Conservation (phyloP, 2,329 filamentous ascomycete species). For the Gnomoniopsis smithogilvyi region DNA sequence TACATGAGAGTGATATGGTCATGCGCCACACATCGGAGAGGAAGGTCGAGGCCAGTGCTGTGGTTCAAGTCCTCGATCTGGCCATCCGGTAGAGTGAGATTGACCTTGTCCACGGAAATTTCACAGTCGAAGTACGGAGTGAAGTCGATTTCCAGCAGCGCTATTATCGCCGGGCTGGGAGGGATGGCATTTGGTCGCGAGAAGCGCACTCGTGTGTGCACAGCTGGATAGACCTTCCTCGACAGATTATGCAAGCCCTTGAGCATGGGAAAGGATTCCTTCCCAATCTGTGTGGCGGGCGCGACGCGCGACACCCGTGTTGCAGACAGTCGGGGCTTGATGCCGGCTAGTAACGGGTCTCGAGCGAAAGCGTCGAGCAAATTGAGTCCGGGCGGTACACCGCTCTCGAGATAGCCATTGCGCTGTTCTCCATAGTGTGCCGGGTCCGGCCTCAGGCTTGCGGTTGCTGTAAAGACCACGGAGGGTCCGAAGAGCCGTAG, state of each 20-base stretch:
- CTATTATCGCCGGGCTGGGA: slow-evolving; percentile 59
- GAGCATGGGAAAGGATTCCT: slow-evolving; percentile 61
- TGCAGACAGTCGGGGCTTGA: slow-evolving; percentile 67
- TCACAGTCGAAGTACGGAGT: slow-evolving; percentile 67
- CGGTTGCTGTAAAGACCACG: slow-evolving; percentile 61
- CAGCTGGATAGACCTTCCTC: slow-evolving; percentile 63
- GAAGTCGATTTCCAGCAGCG: slow-evolving; percentile 71
- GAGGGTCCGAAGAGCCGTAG: slow-evolving; percentile 65
- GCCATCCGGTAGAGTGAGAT: slow-evolving; percentile 55
- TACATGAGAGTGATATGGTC: slow-evolving; percentile 77
- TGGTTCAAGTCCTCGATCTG: slow-evolving; percentile 55
- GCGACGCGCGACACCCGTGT: slow-evolving; percentile 72
- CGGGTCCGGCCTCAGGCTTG: slow-evolving; percentile 54
- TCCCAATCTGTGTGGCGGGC: slow-evolving; percentile 57
- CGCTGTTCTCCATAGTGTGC: slow-evolving; percentile 38
- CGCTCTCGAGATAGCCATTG: slow-evolving; percentile 67
- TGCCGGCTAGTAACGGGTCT: slow-evolving; percentile 60
- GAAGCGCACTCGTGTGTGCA: slow-evolving; percentile 72
- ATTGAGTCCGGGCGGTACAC: slow-evolving; percentile 68
- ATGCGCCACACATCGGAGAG: slow-evolving; percentile 62
- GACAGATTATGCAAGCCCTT: slow-evolving; percentile 60
- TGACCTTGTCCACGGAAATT: slow-evolving; percentile 58
- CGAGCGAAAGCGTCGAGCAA: slow-evolving; percentile 70
- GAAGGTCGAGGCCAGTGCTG: slow-evolving; percentile 47
- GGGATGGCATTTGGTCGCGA: slow-evolving; percentile 59